phyloP scores from a whole-genome alignment of 306 rosid species.

The Vigna radiata region DNA sequence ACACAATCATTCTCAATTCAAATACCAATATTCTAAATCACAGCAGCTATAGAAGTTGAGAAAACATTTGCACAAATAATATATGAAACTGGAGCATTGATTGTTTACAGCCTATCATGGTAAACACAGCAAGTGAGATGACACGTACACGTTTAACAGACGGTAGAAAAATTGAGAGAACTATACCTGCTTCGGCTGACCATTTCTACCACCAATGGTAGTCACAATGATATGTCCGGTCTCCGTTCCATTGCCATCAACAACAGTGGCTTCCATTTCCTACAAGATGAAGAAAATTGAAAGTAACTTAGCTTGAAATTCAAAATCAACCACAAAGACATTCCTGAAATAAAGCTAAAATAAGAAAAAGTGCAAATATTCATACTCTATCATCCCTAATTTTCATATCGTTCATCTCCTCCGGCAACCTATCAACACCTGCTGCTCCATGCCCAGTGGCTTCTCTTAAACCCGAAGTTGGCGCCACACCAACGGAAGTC shows the following conservation, averaged over 20 bases:
- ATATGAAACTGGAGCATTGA: background rate
- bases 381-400: constrained; percentile 91
- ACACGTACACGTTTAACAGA: background rate
- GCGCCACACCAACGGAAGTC: constrained; percentile 89
- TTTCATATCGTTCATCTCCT: constrained; percentile 97
- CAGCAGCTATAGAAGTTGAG: background rate
- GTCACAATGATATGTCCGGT: constrained; percentile 96
- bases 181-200: constrained; percentile 90
- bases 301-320: constrained; percentile 14
- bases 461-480: constrained; percentile 75
- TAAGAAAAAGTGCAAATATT: background rate
- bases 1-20: constrained; percentile 10
- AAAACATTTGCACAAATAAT: constrained; percentile 8
- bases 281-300: constrained; percentile 41
- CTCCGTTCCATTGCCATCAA: constrained; percentile 96
- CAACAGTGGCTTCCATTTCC: constrained; percentile 93
- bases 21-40: constrained; percentile 32
- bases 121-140: background rate
- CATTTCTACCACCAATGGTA: constrained; percentile 94
- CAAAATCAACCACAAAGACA: constrained; percentile 13
- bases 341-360: background rate
- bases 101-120: background rate
- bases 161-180: background rate
- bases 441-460: constrained; percentile 63
- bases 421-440: constrained; percentile 88